A percentile compares a stretch with the other conserved stretches of the same genome.
These are phyloP conservation scores for Pythium biforme DNA, from an alignment of 352 stramenopile species.

Conservation along the genomic window DNA sequence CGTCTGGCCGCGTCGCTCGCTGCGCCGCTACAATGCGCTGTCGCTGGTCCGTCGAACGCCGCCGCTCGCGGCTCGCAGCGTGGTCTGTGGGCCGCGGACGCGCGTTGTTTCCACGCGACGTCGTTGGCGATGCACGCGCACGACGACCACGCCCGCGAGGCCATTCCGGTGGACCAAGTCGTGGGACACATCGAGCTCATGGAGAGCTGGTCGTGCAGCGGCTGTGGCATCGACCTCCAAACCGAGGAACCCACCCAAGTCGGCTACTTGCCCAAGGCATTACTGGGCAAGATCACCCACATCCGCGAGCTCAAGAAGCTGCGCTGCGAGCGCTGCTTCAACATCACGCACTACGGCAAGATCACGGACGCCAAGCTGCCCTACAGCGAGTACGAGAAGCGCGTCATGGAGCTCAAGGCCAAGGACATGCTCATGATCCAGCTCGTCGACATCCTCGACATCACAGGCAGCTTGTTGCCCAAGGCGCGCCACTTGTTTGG, in stretches of 20 bases:
- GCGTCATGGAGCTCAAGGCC: conserved; percentile 78
- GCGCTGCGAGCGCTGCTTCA: conserved; percentile 85
- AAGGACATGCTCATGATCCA: conserved; percentile 91
- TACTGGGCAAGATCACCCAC: conserved; percentile 61
- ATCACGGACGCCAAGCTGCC: conserved; percentile 82
- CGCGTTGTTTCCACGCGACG: conserved; percentile 15
- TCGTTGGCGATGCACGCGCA: neutral
- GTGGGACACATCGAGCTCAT: conserved; percentile 76
- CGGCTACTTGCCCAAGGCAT: conserved; percentile 64
- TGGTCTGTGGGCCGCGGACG: conserved; percentile 13
- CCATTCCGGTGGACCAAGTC: conserved; percentile 56
- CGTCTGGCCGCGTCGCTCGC: neutral
- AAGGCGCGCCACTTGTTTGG: conserved; percentile 86
- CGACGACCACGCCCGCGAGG: conserved; percentile 7
- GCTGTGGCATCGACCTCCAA: conserved; percentile 81
- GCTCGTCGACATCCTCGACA: conserved; percentile 92
- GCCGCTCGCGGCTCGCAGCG: neutral
- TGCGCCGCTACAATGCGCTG: conserved; percentile 11
- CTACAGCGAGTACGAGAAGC: conserved; percentile 87
- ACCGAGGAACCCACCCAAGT: conserved; percentile 56
- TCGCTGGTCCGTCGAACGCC: conserved; percentile 2
- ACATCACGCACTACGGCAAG: conserved; percentile 86
- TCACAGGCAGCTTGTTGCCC: conserved; percentile 83
- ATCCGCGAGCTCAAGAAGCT: conserved; percentile 77
- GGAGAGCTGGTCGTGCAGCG: conserved; percentile 81